Base-by-base conservation (phyloP, 441 rosid species). In the Erodium chrysanthum region DNA sequence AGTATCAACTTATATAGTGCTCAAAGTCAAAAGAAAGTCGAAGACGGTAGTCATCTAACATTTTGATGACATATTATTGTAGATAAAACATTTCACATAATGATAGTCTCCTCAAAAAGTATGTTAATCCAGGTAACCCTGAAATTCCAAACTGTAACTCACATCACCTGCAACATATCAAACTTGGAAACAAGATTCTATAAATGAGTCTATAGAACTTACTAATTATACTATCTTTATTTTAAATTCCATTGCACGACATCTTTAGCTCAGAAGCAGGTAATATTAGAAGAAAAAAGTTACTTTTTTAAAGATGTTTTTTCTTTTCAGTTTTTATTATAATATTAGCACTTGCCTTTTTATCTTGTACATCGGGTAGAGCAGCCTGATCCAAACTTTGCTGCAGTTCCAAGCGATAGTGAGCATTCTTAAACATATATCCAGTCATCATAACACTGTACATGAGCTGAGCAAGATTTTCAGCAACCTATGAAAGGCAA, bases 371-470 rank as follows among this genome's bases (percentile, higher is more conserved):
- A 21, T 91, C 94, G 31, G 94, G 91, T 56, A 91, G 91, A 72
- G 92, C 92, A 79, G 79, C 96, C 76, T 84, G 96, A 76, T 91
- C 94, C 83, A 94, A 79, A 76, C 97, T 87, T 66, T 89, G 92
- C 66, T 94, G 97, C 87, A 94, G 79, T 64, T 94, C 98, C 75
- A 94, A 62, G 68, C 97, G 89, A 72, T 82, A 88, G 15, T 94
- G 96, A 48, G 88, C 97, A 71, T 91, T 94, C 84, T 84, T 84
- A 71, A 94, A 94, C 97, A 94, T 91, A 78, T 94, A 94, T 61
- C 98, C 98, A 66, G 97, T 94, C 96, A 94, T 91, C 89, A 94
- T 75, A 35, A 94, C 88, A 14, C 98, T 88, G 76, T 89, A 89
- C 98, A 94, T 91, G 59, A 94, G 86, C 81, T 94, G 96, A 5